phyloP scores from a whole-genome alignment of 169 alveolate species.

The Plasmodium vinckei region DNA sequence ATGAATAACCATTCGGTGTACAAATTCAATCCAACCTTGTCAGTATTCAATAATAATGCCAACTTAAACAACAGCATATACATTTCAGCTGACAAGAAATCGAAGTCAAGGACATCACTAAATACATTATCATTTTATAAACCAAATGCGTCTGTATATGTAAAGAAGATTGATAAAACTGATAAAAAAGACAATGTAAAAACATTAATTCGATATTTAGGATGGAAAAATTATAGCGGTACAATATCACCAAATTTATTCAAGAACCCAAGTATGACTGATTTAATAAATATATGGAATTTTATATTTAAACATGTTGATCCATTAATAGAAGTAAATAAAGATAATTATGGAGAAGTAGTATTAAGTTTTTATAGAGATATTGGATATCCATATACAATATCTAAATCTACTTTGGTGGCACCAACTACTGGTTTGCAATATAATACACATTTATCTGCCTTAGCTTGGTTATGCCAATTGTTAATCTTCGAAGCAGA shows the following conservation, averaged over 20 bases:
- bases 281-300: constrained; percentile 75
- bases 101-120: constrained; percentile 60
- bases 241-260: constrained; percentile 72
- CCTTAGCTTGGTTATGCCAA: constrained; percentile 88
- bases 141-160: constrained; percentile 70
- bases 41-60: constrained; percentile 53
- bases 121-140: constrained; percentile 63
- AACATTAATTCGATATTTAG: constrained; percentile 72
- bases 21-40: constrained; percentile 57
- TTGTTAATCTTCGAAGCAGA: constrained; percentile 85
- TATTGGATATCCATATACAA: constrained; percentile 86
- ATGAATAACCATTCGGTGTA: constrained; percentile 77
- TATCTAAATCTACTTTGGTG: constrained; percentile 84
- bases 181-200: constrained; percentile 75
- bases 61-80: constrained; percentile 59
- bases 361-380: constrained; percentile 80
- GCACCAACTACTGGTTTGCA: constrained; percentile 89
- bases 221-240: constrained; percentile 75
- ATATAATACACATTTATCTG: constrained; percentile 87
- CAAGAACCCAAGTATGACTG: constrained; percentile 76
- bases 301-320: constrained; percentile 76
- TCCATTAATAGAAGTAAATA: constrained; percentile 72
- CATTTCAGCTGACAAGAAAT: constrained; percentile 63
- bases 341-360: constrained; percentile 76
- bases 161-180: constrained; percentile 68